phyloP scores from a whole-genome alignment of 306 rosid genomes.

The Ormosia emarginata region DNA sequence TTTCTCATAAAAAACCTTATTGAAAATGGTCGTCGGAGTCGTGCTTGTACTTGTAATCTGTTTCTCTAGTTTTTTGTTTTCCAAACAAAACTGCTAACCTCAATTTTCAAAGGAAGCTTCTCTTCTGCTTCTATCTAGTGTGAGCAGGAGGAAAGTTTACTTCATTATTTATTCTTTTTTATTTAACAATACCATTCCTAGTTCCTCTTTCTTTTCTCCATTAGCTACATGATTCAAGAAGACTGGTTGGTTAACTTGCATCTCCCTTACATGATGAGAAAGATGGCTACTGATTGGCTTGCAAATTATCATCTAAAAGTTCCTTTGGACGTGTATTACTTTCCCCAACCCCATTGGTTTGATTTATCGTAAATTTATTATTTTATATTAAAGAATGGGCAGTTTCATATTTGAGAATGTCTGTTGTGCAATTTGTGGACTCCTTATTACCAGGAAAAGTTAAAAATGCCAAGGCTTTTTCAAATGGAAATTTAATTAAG shows the following conservation, averaged over 20 bases:
- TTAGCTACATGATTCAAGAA: neutral
- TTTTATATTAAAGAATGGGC: neutral
- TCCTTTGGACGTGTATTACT: neutral
- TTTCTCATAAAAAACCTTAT: too few relatives aligned
- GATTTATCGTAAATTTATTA: neutral
- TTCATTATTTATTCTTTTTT: neutral
- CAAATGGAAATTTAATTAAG: neutral
- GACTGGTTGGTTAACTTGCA: neutral
- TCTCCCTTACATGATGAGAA: neutral
- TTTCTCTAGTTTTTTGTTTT: too few relatives aligned
- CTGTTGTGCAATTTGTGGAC: neutral
- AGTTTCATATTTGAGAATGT: neutral
- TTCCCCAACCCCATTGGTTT: neutral
- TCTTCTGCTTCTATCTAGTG: neutral
- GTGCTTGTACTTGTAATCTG: too few relatives aligned
- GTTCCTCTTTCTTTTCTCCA: neutral
- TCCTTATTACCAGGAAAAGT: neutral
- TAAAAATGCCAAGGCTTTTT: neutral
- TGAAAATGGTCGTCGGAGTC: too few relatives aligned
- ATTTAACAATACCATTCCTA: neutral
- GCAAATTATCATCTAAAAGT: neutral
- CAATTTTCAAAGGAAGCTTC: too few relatives aligned
- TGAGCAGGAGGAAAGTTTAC: neutral
- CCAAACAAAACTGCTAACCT: too few relatives aligned
- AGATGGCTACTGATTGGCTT: neutral